phyloP scores from a whole-genome alignment of 140 eudicot species.

The Bidens hawaiensis region DNA sequence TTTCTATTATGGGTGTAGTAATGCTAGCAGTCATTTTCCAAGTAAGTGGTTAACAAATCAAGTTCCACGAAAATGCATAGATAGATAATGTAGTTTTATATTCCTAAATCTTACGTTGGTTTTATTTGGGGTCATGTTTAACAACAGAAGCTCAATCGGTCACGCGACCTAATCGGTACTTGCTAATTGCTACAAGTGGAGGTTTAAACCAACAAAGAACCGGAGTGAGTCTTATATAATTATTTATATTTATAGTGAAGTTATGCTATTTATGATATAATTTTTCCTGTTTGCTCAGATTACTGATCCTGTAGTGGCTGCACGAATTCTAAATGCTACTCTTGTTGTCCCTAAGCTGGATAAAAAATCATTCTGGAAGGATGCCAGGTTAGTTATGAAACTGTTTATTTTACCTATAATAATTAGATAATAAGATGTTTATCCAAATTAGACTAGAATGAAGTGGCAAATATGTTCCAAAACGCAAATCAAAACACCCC shows the following conservation, averaged over 20 bases:
- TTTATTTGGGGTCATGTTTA: background rate
- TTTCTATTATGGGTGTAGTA: constrained; percentile 75
- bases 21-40: constrained; percentile 61
- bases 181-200: constrained; percentile 61
- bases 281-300: constrained; percentile 35
- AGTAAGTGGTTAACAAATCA: constrained; percentile 35
- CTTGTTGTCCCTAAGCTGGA: constrained; percentile 86
- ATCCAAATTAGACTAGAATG: no score
- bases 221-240: constrained; percentile 35
- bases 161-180: constrained; percentile 43
- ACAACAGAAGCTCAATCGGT: constrained; percentile 37
- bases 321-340: constrained; percentile 87
- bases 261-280: background rate
- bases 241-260: background rate
- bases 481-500: background rate
- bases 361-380: constrained; percentile 86
- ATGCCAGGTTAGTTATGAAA: constrained; percentile 53
- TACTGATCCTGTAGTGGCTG: constrained; percentile 93
- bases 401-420: background rate
- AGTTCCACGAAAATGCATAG: background rate
- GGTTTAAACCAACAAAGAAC: constrained; percentile 70
- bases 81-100: background rate
- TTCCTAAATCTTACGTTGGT: background rate
- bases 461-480: no score
- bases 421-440: background rate